A percentile compares a stretch with the other conserved stretches of the same genome.
These are phyloP conservation scores for Naganishia sp. DNA, from an alignment of 1,284 basidiomycete species.

Conservation along the genomic window DNA sequence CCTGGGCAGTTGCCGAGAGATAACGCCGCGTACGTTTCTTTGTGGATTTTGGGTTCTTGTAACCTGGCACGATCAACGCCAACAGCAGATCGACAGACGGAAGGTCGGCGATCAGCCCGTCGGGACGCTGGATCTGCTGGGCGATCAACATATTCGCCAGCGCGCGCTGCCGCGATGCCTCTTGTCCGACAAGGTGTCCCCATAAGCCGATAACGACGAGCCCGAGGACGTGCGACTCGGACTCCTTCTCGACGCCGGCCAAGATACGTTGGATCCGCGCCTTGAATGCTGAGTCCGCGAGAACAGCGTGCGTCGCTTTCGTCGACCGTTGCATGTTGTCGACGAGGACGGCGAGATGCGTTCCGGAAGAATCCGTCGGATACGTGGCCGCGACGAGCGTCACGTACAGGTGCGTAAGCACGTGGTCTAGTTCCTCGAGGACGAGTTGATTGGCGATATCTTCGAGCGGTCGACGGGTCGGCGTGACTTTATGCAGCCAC, in stretches of 20 bases:
- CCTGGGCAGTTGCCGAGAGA: conserved; percentile 29
- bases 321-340: conserved; percentile 41
- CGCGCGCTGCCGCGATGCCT: conserved; percentile 42
- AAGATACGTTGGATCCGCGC: conserved; percentile 47
- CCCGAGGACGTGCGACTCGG: conserved; percentile 48
- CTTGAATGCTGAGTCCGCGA: conserved; percentile 41
- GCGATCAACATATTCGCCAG: conserved; percentile 49
- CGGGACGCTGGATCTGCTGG: conserved; percentile 43
- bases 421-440: conserved; percentile 50
- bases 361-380: neutral
- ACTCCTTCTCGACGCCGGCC: conserved; percentile 43
- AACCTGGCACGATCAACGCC: conserved; percentile 45
- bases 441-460: conserved; percentile 51
- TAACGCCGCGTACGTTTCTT: neutral
- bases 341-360: conserved; percentile 35
- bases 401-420: conserved; percentile 50
- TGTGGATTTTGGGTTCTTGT: neutral
- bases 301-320: conserved; percentile 36
- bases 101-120: conserved; percentile 30
- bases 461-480: conserved; percentile 27
- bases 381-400: conserved; percentile 42
- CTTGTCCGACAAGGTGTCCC: conserved; percentile 47
- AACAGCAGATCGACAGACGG: conserved; percentile 46
- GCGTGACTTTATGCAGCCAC: conserved; percentile 40
- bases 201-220: conserved; percentile 53